Evolutionary conservation across 768 basidiomycete genomes (phyloP).

Genomic region (Xerocomus potaroensis): DNA sequence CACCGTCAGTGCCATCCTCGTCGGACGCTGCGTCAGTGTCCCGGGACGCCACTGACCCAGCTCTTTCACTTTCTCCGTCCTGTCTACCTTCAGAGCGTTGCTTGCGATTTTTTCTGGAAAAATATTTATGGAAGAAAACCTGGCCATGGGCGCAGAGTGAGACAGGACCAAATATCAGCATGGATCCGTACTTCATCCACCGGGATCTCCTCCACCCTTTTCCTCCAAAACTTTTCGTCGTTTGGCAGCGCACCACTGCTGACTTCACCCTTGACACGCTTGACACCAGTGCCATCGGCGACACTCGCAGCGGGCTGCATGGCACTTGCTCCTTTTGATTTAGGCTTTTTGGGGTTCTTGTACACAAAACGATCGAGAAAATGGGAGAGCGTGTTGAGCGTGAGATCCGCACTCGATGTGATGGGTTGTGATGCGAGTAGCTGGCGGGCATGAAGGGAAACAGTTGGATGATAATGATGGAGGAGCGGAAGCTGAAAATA

Average conservation of each 20-base stretch:
- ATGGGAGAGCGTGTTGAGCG: conserved; percentile 87
- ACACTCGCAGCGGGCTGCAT: conserved; percentile 91
- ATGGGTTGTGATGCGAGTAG: conserved; percentile 69
- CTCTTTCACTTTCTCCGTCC: conserved; percentile 26
- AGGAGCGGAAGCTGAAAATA: conserved; percentile 66
- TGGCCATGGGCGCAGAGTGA: conserved; percentile 23
- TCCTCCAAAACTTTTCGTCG: conserved; percentile 69
- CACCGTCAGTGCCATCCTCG: conserved; percentile 18
- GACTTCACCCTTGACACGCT: conserved; percentile 61
- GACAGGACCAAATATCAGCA: background rate
- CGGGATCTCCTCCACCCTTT: conserved; percentile 65
- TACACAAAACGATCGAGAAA: conserved; percentile 98
- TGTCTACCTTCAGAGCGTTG: conserved; percentile 43
- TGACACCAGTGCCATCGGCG: conserved; percentile 62
- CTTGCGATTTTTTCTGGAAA: conserved; percentile 62
- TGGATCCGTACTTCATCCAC: conserved; percentile 68
- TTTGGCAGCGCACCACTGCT: conserved; percentile 55
- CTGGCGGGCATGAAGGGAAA: conserved; percentile 82
- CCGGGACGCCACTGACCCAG: conserved; percentile 19
- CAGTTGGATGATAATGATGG: conserved; percentile 85
- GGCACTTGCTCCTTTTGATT: conserved; percentile 73
- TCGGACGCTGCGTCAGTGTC: conserved; percentile 21
- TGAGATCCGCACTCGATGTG: conserved; percentile 82
- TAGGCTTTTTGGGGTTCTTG: conserved; percentile 84
- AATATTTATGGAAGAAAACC: conserved; percentile 92